Conservation (phyloP, 2,329 filamentous ascomycete species). For the Trichoderma arundinaceum region DNA sequence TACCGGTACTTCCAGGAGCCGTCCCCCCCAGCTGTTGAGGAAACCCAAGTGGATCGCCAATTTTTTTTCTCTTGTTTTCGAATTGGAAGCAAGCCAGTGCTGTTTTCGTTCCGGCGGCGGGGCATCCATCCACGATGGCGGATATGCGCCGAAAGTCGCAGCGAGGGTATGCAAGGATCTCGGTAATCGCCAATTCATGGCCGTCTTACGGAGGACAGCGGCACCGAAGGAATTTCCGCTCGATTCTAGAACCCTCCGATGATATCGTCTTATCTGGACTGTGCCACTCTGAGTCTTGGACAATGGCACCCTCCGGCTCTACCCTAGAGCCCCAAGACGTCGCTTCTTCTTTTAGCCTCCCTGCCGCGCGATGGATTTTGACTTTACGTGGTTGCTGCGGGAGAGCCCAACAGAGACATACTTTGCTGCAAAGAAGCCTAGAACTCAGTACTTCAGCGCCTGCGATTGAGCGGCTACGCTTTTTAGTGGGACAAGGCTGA, state of each 20-base stretch:
- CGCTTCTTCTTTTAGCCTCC: not conserved
- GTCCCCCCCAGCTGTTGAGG: constrained; percentile 30
- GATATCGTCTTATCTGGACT: constrained; percentile 15
- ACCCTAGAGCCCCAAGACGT: not conserved
- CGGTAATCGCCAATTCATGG: constrained; percentile 12
- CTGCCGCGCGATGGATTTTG: not conserved
- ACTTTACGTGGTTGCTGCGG: constrained; percentile 1
- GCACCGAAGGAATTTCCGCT: constrained; percentile 17
- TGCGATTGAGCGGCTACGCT: not conserved
- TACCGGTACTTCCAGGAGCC: constrained; percentile 28
- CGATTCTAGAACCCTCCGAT: constrained; percentile 16
- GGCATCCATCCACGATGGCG: not conserved
- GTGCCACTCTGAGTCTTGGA: constrained; percentile 5
- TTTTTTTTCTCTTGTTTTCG: constrained; percentile 15
- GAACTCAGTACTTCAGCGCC: not conserved
- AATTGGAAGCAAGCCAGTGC: not conserved
- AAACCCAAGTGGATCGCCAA: constrained; percentile 29
- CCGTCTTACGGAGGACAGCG: not conserved
- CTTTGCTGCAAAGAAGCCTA: constrained; percentile 20
- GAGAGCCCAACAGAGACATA: constrained; percentile 15
- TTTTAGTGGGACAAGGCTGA: constrained; percentile 28
- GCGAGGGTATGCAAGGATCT: constrained; percentile 11
- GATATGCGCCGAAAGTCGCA: constrained; percentile 4
- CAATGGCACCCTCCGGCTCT: not conserved
- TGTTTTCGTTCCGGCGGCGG: constrained; percentile 5